Evolutionary conservation across 129 eudicot species (phyloP), one percentile per base, ranked within the genome.

Genomic region (Rutidosis leptorrhynchoides): DNA sequence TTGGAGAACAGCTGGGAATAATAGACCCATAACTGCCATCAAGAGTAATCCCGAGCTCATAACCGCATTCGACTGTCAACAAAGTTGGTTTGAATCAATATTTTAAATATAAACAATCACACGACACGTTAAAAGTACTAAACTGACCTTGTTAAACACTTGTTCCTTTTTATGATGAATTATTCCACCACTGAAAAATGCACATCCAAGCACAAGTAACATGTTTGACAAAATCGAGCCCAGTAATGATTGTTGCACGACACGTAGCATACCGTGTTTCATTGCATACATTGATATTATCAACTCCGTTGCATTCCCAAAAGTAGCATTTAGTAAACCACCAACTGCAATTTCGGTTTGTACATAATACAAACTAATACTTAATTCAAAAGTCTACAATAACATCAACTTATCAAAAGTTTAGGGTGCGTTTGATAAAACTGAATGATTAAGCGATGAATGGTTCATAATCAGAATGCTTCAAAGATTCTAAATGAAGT

Each of bases 151-250:
- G 46, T 60, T 60, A 70, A 90, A 90, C 40, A 80, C 78, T 64
- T 90, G 97, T 59, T 78, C 85, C 74, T 83, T 90, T 14, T 65
- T 57, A 37, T 69, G 81, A 64, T 86, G 88, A 68, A 75, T 81
- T 52, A 90, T 72, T 72, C 97, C 97, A 28, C 97, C 97, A 69
- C 79, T 64, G 49, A 87, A 80, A 64, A 90, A 82, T 20, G 95
- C 95, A 79, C 92, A 87, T 30, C 97, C 97, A 69, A 90, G 97
- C 60, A 90, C 95, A 51, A 90, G 81, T 69, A 90, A 71, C 88
- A 84, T 81, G 80, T 90, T 90, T 42, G 97, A 90, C 72, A 90
- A 82, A 58, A 90, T 83, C 4, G 97, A 90, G 17, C 97, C 97
- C 7, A 90, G 74, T 71, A 90, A 78, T 7, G 97, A 90, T 58